Conservation (phyloP, 2,329 filamentous ascomycete species). For the Fusarium sulawesiense region DNA sequence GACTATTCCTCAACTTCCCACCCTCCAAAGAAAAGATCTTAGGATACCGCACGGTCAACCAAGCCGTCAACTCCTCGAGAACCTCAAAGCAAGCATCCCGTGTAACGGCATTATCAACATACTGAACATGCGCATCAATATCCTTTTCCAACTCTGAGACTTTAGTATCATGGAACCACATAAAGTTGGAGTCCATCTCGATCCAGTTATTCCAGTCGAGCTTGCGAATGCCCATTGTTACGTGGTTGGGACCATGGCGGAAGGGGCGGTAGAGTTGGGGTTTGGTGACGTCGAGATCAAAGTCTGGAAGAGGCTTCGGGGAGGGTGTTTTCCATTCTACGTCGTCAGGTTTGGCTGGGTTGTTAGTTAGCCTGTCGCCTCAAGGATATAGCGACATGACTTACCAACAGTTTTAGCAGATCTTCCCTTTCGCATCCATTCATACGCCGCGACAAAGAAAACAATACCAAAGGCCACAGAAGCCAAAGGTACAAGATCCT, state of each 20-base stretch:
- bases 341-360: background rate
- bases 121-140: constrained; percentile 28
- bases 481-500: background rate
- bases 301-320: background rate
- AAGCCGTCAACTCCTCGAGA: constrained; percentile 23
- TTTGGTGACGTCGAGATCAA: constrained; percentile 24
- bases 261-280: constrained; percentile 32
- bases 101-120: constrained; percentile 25
- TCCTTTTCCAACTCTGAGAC: constrained; percentile 33
- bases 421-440: background rate
- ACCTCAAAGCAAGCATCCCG: constrained; percentile 35
- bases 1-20: background rate
- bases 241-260: constrained; percentile 30
- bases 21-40: constrained; percentile 25
- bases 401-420: background rate
- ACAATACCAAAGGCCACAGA: background rate
- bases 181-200: constrained; percentile 37
- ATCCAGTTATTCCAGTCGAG: constrained; percentile 38
- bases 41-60: constrained; percentile 22
- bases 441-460: background rate
- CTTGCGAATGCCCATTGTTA: constrained; percentile 38
- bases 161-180: constrained; percentile 30
- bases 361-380: too few relatives aligned
- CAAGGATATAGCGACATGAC: too few relatives aligned
- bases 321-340: constrained; percentile 22